Evolutionary conservation across 257 asterid genomes (phyloP).

Genomic region (Vinca minor): DNA sequence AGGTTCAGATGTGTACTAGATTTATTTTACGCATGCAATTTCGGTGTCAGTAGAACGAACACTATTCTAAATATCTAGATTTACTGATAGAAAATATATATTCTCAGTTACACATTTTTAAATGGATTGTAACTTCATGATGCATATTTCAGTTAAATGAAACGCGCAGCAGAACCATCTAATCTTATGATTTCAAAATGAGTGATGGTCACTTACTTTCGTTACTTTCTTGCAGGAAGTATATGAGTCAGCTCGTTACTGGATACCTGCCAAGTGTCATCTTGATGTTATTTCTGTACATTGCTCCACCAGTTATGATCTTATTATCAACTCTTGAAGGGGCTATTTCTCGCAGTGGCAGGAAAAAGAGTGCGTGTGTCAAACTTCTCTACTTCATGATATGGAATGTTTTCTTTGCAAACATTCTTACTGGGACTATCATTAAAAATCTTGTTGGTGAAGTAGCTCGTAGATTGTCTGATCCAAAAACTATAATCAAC

Average conservation of each 20-base stretch:
- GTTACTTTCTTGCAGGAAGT: slow-evolving; percentile 40
- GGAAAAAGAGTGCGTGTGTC: slow-evolving; percentile 78
- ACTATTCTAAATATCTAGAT: background rate
- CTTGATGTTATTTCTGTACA: slow-evolving; percentile 58
- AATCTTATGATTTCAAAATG: background rate
- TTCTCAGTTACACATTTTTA: background rate
- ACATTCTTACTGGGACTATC: slow-evolving; percentile 74
- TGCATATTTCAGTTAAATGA: background rate
- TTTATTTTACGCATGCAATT: background rate
- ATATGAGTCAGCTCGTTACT: slow-evolving; percentile 53
- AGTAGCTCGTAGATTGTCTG: slow-evolving; percentile 41
- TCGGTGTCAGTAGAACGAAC: background rate
- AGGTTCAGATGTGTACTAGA: slow-evolving; percentile 10
- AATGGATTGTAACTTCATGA: background rate
- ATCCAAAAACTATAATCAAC: slow-evolving; percentile 52
- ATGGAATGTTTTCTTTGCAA: slow-evolving; percentile 96
- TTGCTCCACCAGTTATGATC: slow-evolving; percentile 86
- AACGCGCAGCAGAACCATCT: background rate
- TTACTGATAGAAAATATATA: too few species aligned
- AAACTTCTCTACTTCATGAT: slow-evolving; percentile 67
- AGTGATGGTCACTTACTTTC: slow-evolving; percentile 8
- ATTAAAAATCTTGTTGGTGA: slow-evolving; percentile 47
- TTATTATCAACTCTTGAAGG: slow-evolving; percentile 88
- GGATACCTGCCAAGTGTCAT: slow-evolving; percentile 95
- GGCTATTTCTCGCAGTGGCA: slow-evolving; percentile 72